These are phyloP conservation scores for Cyclostephanos tholiformis DNA, from an alignment of 108 stramenopile genomes.

Conservation along the genomic window DNA sequence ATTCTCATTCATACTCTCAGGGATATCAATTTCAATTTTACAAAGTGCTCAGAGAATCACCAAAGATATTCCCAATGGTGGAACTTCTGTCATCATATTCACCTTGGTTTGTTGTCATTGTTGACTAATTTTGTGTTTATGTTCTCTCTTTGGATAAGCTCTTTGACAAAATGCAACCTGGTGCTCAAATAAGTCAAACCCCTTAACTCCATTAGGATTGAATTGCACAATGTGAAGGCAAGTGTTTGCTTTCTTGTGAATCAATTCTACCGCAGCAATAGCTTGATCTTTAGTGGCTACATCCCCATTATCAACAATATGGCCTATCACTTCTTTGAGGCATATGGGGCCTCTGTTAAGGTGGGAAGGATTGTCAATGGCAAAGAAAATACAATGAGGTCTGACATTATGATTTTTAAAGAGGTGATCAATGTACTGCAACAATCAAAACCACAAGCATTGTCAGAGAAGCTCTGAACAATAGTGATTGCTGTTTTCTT, in stretches of 20 bases:
- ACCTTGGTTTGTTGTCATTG: no score
- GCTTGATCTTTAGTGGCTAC: not conserved
- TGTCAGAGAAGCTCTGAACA: not conserved
- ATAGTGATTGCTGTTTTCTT: not conserved
- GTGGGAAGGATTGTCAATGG: slow-evolving; percentile 5
- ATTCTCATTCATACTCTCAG: no score
- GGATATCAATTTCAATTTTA: no score
- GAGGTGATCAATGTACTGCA: not conserved
- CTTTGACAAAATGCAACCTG: not conserved
- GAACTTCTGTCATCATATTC: no score
- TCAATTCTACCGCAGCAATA: not conserved
- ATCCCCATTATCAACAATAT: no score
- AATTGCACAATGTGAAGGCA: not conserved
- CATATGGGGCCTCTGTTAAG: slow-evolving; percentile 1
- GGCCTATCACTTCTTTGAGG: not conserved
- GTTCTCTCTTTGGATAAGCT: not conserved
- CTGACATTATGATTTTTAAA: not conserved
- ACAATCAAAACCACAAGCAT: slow-evolving; percentile 7
- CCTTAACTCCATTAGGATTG: not conserved
- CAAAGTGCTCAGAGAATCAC: no score
- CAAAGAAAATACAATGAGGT: not conserved
- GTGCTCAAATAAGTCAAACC: slow-evolving; percentile 3
- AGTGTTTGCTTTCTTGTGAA: not conserved
- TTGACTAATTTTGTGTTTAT: not conserved
- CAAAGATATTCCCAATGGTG: no score